Conservation (phyloP, 2,329 filamentous ascomycete species). For the Rugonectria rugulosa region DNA sequence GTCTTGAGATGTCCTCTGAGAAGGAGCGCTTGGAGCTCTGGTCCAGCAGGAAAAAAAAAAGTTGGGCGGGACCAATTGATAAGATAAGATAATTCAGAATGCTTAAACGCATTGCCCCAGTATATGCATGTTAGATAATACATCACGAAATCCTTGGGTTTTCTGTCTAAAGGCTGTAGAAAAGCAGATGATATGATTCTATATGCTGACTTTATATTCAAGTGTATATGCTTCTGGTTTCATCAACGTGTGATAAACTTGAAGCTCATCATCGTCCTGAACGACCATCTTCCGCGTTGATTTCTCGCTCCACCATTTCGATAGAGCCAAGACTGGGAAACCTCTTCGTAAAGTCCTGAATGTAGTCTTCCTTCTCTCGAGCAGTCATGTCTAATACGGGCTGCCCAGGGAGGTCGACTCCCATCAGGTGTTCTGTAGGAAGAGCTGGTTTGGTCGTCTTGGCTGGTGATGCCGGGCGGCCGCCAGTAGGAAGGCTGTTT, state of each 20-base stretch:
- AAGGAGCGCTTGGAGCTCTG: slow-evolving; percentile 4
- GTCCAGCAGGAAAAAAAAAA: slow-evolving; percentile 37
- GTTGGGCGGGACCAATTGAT: slow-evolving; percentile 34
- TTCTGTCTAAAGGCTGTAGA: slow-evolving; percentile 6
- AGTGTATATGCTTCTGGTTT: slow-evolving; percentile 27
- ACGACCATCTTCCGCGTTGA: slow-evolving; percentile 43
- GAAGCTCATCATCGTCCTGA: slow-evolving; percentile 30
- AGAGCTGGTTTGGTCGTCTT: slow-evolving; percentile 45
- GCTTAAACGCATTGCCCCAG: slow-evolving; percentile 34
- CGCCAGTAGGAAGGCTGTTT: slow-evolving; percentile 60
- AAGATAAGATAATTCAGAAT: slow-evolving; percentile 41
- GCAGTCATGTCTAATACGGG: slow-evolving; percentile 62
- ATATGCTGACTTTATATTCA: slow-evolving; percentile 38
- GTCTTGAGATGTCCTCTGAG: slow-evolving; percentile 14
- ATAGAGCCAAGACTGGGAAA: slow-evolving; percentile 86
- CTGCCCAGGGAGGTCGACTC: slow-evolving; percentile 56
- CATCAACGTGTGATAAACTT: slow-evolving; percentile 11
- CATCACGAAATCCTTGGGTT: background rate
- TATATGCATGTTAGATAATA: slow-evolving; percentile 19
- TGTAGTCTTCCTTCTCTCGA: slow-evolving; percentile 70
- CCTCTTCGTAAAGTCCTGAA: slow-evolving; percentile 78
- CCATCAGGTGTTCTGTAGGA: slow-evolving; percentile 50
- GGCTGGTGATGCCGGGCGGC: slow-evolving; percentile 53
- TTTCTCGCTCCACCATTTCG: slow-evolving; percentile 84
- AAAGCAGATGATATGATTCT: slow-evolving; percentile 19